Conservation (phyloP, 768 basidiomycete genomes). For the Termitomyces sp. region DNA sequence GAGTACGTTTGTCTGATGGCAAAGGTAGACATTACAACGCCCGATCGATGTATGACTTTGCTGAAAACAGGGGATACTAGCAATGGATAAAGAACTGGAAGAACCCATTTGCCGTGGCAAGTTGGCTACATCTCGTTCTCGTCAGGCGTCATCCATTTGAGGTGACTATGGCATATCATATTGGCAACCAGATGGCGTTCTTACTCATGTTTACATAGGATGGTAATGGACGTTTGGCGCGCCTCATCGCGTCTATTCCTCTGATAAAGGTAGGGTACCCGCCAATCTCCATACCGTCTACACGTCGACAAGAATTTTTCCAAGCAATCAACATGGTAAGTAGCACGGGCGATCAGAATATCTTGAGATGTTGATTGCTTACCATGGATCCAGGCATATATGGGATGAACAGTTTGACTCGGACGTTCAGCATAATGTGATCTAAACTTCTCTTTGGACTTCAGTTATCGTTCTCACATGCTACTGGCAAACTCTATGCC, state of each 20-base stretch:
- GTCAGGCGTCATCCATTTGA: conserved; percentile 28
- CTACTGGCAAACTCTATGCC: no score
- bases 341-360: not conserved
- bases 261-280: conserved; percentile 25
- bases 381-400: not conserved
- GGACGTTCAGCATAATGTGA: no score
- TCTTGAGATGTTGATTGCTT: not conserved
- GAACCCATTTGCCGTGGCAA: conserved; percentile 27
- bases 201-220: conserved; percentile 16
- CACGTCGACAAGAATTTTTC: conserved; percentile 21
- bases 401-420: no score
- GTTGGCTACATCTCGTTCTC: conserved; percentile 26
- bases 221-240: conserved; percentile 26
- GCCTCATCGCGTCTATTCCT: conserved; percentile 28
- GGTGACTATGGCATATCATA: conserved; percentile 2
- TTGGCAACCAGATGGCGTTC: not conserved
- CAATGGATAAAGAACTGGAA: conserved; percentile 23
- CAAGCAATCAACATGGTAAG: conserved; percentile 20
- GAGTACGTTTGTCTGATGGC: conserved; percentile 25
- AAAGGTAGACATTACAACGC: conserved; percentile 13
- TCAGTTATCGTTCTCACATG: no score
- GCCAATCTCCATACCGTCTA: conserved; percentile 22
- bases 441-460: no score
- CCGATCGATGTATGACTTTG: not conserved
- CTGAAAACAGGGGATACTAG: not conserved